phyloP scores from a whole-genome alignment of 1,284 basidiomycete genomes.

The Rhodotorula sp. region DNA sequence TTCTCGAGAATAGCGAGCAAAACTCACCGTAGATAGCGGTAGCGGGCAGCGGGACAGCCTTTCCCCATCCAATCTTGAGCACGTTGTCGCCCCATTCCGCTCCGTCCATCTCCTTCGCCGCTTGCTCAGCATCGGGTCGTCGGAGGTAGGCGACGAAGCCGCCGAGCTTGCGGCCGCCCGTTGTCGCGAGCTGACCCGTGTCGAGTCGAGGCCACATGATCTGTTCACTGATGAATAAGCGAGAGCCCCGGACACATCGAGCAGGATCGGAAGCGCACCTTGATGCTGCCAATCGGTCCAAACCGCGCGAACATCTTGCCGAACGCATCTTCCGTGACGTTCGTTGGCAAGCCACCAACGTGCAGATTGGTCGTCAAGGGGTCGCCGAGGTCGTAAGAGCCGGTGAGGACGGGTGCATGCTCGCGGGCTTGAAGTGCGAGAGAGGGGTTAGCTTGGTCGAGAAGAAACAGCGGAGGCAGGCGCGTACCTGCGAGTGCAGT shows the following conservation, averaged over 20 bases:
- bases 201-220: slow-evolving; percentile 83
- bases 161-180: slow-evolving; percentile 60
- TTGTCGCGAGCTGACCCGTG: slow-evolving; percentile 30
- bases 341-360: slow-evolving; percentile 64
- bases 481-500: slow-evolving; percentile 75
- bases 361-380: slow-evolving; percentile 89
- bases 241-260: background rate
- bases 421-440: slow-evolving; percentile 26
- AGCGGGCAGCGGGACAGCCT: slow-evolving; percentile 78
- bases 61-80: slow-evolving; percentile 90
- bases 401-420: slow-evolving; percentile 47
- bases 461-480: too few relatives aligned
- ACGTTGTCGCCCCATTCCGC: slow-evolving; percentile 84
- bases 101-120: slow-evolving; percentile 81
- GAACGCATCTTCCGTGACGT: slow-evolving; percentile 76
- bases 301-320: slow-evolving; percentile 76
- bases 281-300: slow-evolving; percentile 56
- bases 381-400: slow-evolving; percentile 82
- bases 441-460: background rate
- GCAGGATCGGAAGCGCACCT: slow-evolving; percentile 26
- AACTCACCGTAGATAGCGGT: slow-evolving; percentile 74
- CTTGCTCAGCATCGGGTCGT: slow-evolving; percentile 80
- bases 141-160: slow-evolving; percentile 97
- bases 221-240: slow-evolving; percentile 47
- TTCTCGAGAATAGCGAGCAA: background rate